phyloP scores from a whole-genome alignment of 495 filamentous ascomycete species.

The Aspergillus taichungensis region DNA sequence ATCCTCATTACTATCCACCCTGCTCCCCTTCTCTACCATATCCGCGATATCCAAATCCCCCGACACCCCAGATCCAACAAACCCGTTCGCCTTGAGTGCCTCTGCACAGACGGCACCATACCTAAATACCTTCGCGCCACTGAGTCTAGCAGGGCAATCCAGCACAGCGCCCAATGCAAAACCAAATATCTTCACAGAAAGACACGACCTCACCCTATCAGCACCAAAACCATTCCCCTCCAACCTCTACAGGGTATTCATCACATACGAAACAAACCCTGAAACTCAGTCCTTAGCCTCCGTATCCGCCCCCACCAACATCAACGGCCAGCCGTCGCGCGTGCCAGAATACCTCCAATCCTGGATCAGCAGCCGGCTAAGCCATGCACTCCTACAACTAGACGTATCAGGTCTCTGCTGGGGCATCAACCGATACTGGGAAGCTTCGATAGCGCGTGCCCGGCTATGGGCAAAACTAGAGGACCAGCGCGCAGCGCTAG shows the following conservation, averaged over 20 bases:
- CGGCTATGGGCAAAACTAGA: constrained; percentile 31
- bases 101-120: constrained; percentile 22
- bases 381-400: constrained; percentile 27
- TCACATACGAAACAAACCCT: constrained; percentile 33
- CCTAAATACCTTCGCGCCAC: constrained; percentile 29
- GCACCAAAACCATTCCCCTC: constrained; percentile 31
- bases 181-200: constrained; percentile 18
- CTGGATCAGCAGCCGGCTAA: constrained; percentile 32
- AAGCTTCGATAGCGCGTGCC: constrained; percentile 29
- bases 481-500: constrained; percentile 12
- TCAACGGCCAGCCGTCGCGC: constrained; percentile 14
- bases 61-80: constrained; percentile 20
- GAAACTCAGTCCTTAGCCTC: constrained; percentile 28
- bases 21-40: constrained; percentile 35
- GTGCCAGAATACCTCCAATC: constrained; percentile 25
- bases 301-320: constrained; percentile 12
- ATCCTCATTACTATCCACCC: constrained; percentile 31
- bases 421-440: constrained; percentile 39
- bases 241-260: constrained; percentile 23
- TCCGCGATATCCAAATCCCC: constrained; percentile 13
- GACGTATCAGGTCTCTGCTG: constrained; percentile 37
- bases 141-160: constrained; percentile 23
- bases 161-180: constrained; percentile 11
- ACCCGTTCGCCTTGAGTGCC: constrained; percentile 30
- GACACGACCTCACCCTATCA: constrained; percentile 28